Conservation (phyloP, 345 rosid species). For the Dipteronia sinensis region DNA sequence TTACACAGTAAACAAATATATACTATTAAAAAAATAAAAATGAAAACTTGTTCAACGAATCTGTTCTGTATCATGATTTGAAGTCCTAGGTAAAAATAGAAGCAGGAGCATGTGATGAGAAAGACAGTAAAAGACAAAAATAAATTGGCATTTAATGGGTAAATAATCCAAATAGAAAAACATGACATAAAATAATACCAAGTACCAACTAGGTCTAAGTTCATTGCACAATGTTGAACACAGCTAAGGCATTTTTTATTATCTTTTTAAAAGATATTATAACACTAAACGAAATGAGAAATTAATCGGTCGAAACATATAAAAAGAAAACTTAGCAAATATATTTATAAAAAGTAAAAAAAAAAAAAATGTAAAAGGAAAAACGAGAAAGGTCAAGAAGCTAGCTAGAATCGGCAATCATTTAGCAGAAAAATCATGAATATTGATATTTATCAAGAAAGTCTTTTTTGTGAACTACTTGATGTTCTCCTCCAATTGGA, state of each 20-base stretch:
- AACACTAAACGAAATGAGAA: too few species aligned
- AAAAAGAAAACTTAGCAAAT: too few species aligned
- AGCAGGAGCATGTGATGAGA: background rate
- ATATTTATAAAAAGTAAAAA: too few species aligned
- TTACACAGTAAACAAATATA: too few species aligned
- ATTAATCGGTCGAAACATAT: too few species aligned
- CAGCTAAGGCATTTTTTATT: too few species aligned
- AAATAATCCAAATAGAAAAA: background rate
- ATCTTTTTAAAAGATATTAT: too few species aligned
- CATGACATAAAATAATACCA: background rate
- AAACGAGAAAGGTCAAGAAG: too few species aligned
- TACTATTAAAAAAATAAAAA: background rate
- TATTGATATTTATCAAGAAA: background rate
- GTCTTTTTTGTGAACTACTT: background rate
- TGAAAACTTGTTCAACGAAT: background rate
- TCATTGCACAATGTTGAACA: conserved; percentile 6
- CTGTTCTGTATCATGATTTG: background rate
- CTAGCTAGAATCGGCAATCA: background rate
- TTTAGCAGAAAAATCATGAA: background rate
- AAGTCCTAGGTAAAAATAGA: background rate
- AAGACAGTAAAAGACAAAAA: background rate
- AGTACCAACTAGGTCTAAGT: background rate
- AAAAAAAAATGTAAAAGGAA: too few species aligned
- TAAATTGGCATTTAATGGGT: background rate
- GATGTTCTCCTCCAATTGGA: background rate